These are phyloP conservation scores for Cenchrus purpureus DNA, from an alignment of 176 grass and related monocot genomes.

Conservation along the genomic window DNA sequence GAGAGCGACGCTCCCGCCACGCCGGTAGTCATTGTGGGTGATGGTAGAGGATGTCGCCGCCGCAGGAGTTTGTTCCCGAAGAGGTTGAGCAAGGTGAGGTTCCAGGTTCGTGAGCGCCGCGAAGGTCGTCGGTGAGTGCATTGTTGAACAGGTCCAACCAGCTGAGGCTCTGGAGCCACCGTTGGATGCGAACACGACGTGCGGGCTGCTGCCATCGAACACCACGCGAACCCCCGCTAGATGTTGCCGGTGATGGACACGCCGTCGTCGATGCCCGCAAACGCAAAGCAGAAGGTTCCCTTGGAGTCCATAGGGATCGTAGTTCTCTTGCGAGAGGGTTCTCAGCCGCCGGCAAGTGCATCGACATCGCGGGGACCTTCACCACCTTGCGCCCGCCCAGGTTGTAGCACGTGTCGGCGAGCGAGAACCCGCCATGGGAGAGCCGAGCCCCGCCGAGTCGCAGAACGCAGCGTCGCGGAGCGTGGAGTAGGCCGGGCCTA, in stretches of 20 bases:
- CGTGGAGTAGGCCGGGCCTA: conserved; percentile 50
- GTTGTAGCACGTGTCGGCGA: conserved; percentile 98
- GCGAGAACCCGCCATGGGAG: conserved; percentile 76
- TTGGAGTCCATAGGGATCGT: conserved; percentile 84
- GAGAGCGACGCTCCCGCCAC: too few relatives aligned
- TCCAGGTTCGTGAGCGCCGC: too few relatives aligned
- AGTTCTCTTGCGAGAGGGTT: conserved; percentile 86
- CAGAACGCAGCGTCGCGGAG: conserved; percentile 89
- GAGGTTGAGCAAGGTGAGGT: too few relatives aligned
- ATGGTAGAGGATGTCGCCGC: too few relatives aligned
- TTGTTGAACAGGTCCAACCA: too few relatives aligned
- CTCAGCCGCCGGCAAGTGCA: conserved; percentile 71
- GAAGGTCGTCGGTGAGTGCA: too few relatives aligned
- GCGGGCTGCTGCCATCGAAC: conserved; percentile 68
- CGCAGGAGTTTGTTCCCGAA: too few relatives aligned
- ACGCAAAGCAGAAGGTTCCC: conserved; percentile 96
- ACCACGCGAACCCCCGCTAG: conserved; percentile 89
- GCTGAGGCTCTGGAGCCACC: conserved; percentile 36
- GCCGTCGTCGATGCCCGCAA: conserved; percentile 82
- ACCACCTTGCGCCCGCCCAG: conserved; percentile 70
- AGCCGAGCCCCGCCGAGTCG: conserved; percentile 54
- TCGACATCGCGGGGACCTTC: conserved; percentile 85
- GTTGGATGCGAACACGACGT: conserved; percentile 65
- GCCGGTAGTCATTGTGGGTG: too few relatives aligned
- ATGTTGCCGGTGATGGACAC: conserved; percentile 96